A percentile compares a stretch with the other conserved stretches of the same genome.
Evolutionary conservation across 2,329 filamentous ascomycete species (phyloP).

Genomic region (Diaporthe caulivora): DNA sequence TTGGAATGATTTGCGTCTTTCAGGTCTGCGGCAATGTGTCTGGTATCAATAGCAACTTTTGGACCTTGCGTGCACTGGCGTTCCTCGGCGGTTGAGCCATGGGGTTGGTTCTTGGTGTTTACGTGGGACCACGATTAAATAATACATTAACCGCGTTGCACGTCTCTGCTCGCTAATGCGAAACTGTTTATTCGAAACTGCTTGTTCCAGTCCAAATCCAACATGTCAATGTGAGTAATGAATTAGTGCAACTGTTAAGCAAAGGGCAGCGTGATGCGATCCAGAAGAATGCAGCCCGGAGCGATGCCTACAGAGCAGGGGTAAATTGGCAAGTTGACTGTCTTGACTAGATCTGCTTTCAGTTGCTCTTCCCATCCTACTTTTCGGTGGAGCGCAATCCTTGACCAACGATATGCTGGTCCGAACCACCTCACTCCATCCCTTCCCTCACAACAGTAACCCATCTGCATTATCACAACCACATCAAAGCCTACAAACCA

Average conservation of each 20-base stretch:
- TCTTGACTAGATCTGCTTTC: too few relatives aligned
- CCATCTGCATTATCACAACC: neutral
- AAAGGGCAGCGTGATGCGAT: neutral
- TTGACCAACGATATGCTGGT: neutral
- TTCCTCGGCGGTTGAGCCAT: neutral
- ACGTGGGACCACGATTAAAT: conserved; percentile 4
- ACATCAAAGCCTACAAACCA: neutral
- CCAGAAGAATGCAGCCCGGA: neutral
- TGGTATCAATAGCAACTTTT: conserved; percentile 4
- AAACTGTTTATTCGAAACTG: neutral
- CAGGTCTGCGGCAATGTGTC: neutral
- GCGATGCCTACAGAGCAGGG: too few relatives aligned
- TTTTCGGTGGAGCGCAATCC: neutral
- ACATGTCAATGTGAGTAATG: neutral
- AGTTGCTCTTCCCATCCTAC: neutral
- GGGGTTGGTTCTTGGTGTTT: conserved; percentile 4
- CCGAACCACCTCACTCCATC: neutral
- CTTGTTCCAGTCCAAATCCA: neutral
- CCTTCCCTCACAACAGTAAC: neutral
- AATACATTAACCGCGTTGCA: conserved; percentile 9
- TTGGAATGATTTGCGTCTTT: neutral
- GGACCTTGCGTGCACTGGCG: conserved; percentile 1
- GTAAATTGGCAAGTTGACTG: too few relatives aligned
- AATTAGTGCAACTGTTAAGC: neutral
- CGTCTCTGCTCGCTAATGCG: neutral